phyloP scores from a whole-genome alignment of 129 eudicot genomes.

The Flaveria robusta region DNA sequence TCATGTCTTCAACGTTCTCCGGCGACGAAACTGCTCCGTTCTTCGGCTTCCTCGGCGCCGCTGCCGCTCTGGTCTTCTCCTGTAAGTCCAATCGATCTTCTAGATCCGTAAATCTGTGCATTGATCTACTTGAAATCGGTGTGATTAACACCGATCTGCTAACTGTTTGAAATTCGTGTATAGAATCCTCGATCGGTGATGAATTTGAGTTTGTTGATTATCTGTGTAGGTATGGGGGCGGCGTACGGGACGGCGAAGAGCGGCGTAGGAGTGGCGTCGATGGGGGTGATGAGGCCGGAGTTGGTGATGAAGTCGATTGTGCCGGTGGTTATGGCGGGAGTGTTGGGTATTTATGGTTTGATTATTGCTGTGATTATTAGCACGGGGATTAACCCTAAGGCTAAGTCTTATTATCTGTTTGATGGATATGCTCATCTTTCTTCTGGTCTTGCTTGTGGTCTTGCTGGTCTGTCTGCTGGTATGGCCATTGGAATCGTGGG shows the following conservation, averaged over 20 bases:
- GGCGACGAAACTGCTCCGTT: not conserved
- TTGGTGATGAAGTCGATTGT: slow-evolving; percentile 87
- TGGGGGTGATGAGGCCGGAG: slow-evolving; percentile 96
- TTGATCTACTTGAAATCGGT: not conserved
- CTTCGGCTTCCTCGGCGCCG: slow-evolving; percentile 1
- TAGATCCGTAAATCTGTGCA: not conserved
- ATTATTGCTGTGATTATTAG: slow-evolving; percentile 86
- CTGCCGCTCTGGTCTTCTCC: slow-evolving; percentile 2
- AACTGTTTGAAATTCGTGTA: not conserved
- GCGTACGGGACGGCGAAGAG: slow-evolving; percentile 91
- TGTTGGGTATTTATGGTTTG: slow-evolving; percentile 80
- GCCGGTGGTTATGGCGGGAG: slow-evolving; percentile 94
- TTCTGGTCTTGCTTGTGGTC: slow-evolving; percentile 89
- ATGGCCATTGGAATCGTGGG: slow-evolving; percentile 72
- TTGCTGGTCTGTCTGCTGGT: slow-evolving; percentile 86
- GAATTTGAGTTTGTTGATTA: not conserved
- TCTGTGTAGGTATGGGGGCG: slow-evolving; percentile 77
- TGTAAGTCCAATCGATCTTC: not conserved
- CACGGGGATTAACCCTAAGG: slow-evolving; percentile 90
- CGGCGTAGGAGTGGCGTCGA: slow-evolving; percentile 87
- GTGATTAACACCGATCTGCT: not conserved
- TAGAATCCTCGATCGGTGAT: not conserved
- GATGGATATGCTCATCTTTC: slow-evolving; percentile 89
- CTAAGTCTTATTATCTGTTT: slow-evolving; percentile 71
- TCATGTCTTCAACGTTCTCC: not conserved